A percentile compares a stretch with the other conserved stretches of the same genome.
Conservation (phyloP, 352 stramenopile genomes). For the Pythium plurisporium region DNA sequence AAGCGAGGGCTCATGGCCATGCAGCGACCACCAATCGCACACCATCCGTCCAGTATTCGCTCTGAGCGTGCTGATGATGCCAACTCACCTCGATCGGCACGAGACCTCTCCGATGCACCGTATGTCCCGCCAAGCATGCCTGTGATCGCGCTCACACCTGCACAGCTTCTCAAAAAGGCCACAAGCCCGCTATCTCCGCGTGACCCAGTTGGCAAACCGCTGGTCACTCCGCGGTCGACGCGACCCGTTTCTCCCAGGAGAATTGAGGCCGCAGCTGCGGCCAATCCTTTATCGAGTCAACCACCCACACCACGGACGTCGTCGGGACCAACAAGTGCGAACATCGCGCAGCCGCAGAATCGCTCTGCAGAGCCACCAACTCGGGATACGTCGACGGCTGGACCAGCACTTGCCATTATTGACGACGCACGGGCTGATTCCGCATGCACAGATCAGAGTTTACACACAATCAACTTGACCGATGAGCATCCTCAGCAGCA, state of each 20-base stretch:
- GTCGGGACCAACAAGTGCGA: neutral
- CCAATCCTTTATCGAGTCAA: neutral
- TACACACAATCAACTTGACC: too few species aligned
- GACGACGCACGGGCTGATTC: too few species aligned
- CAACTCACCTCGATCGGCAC: neutral
- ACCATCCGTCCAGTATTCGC: conserved; percentile 20
- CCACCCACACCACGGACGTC: neutral
- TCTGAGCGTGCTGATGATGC: conserved; percentile 5
- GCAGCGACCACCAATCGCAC: neutral
- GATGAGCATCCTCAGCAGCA: too few species aligned
- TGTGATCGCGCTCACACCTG: conserved; percentile 42
- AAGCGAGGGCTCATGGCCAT: neutral
- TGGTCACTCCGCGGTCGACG: conserved; percentile 32
- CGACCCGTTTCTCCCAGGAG: neutral
- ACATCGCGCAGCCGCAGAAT: too few species aligned
- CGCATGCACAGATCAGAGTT: too few species aligned
- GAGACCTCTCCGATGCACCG: neutral
- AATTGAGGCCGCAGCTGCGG: neutral
- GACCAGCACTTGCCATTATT: neutral
- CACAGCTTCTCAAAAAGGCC: conserved; percentile 49
- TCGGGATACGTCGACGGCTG: neutral
- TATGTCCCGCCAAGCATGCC: conserved; percentile 9
- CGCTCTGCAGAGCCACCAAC: neutral
- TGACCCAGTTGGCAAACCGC: conserved; percentile 12
- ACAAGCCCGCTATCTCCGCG: conserved; percentile 23